Evolutionary conservation across 352 stramenopile species (phyloP), one percentile per base, ranked within the genome.

Genomic region (Globisporangium uncinulatum): DNA sequence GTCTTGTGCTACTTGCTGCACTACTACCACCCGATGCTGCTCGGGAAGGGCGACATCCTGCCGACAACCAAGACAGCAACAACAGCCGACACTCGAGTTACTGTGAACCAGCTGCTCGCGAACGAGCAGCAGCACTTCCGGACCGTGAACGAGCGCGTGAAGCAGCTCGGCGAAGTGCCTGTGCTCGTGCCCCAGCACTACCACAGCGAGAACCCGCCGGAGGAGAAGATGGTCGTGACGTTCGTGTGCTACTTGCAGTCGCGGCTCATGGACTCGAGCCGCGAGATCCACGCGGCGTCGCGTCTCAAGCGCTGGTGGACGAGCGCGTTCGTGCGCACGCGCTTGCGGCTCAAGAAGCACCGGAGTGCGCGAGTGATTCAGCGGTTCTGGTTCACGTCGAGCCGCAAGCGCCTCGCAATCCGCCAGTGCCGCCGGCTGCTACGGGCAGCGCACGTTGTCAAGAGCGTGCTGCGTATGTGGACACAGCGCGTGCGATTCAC

Each of bases 231-330:
- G 51, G 94, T 98, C 36, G 69, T 98, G n/a, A 87, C 95, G 4
- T 98, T 97, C 57, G 71, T 98, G 15, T 86, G 87, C 21, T 99
- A 97, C 62, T 65, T 98, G 36, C 97, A 96, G 58, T 97, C 92
- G 8, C 87, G 96, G 5, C 59, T 99, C 3, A 94, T 98, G 67
- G 90, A 96, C 61, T 98, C 92, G 1, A 98, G 83, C 65, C 71
- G 74, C 34, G 95, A 99, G 67, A 95, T 98, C 44, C 78, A 95
- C 54, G 92, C 94, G 3, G 83, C 87, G 4, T 86, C 83, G 10
- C 57, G 81, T 6, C 77, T 98, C 32, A 96, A 98, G 67, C 71
- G 74, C 6, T 92, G 82, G 82, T 92, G 83, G 83, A 66, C 68
- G 52, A 82, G 70, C 32, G 76, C 79, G 10, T 56, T 54, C 1